A percentile compares a stretch with the other conserved stretches of the same genome.
These are phyloP conservation scores for Plantago coronopus DNA, from an alignment of 305 asterid species.

Conservation along the genomic window DNA sequence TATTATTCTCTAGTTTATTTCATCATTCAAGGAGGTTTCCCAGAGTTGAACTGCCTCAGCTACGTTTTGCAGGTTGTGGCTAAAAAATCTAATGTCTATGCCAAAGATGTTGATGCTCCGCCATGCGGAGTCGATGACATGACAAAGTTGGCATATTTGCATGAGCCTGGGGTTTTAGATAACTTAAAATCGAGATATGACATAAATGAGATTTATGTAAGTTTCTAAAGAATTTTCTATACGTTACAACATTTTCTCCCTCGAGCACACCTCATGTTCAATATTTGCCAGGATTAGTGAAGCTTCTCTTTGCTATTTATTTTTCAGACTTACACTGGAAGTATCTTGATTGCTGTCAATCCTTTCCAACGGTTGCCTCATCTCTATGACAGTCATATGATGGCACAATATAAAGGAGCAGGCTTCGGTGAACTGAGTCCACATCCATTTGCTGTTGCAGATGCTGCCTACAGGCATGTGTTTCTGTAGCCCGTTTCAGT, in stretches of 20 bases:
- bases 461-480: slow-evolving; percentile 81
- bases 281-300: slow-evolving; percentile 19
- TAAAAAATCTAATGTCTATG: slow-evolving; percentile 53
- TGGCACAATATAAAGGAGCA: slow-evolving; percentile 89
- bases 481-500: slow-evolving; percentile 20
- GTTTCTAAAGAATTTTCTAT: slow-evolving; percentile 21
- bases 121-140: slow-evolving; percentile 89
- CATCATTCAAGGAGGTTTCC: not conserved
- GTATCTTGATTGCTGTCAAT: slow-evolving; percentile 79
- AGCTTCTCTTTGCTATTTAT: slow-evolving; percentile 20
- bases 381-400: slow-evolving; percentile 85
- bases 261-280: slow-evolving; percentile 3
- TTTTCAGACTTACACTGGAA: slow-evolving; percentile 77
- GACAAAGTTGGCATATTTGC: slow-evolving; percentile 91
- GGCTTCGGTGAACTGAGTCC: slow-evolving; percentile 91
- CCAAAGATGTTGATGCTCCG: slow-evolving; percentile 83
- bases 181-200: slow-evolving; percentile 80
- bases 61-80: slow-evolving; percentile 56
- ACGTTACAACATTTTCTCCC: slow-evolving; percentile 7
- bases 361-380: slow-evolving; percentile 89
- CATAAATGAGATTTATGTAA: slow-evolving; percentile 82
- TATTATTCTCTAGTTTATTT: not conserved
- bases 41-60: not conserved
- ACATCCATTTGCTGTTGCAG: slow-evolving; percentile 91
- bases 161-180: slow-evolving; percentile 77